Base-by-base conservation (phyloP, 805 yeast genomes). In the Kurtzmaniella fragi region DNA sequence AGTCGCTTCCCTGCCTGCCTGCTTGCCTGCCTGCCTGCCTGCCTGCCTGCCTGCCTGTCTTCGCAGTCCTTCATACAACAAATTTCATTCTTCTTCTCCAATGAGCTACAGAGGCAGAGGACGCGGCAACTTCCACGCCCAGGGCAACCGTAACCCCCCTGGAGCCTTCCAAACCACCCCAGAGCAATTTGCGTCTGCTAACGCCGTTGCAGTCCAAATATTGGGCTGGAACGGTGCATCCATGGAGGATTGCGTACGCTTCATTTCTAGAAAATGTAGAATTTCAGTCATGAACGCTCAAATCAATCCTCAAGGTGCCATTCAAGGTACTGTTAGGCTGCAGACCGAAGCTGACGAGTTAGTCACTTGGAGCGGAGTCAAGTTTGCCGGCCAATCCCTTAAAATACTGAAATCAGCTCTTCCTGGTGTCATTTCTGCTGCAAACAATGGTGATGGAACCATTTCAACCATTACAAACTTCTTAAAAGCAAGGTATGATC, bases 171-270 rank as follows among this genome's bases (percentile, higher is more conserved):
- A 47, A 26, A 58, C 53, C 41, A 56, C 49, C 35, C 49, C 51
- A 34, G 55, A 55, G 38, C 56, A 57, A 35, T 61, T 53, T 45
- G 58, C 52, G 39, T 44, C 56, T 9, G 57, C 54, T 14, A 67
- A 63, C 45, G 44, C 62, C 27, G 67, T 77, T 4, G 66, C 73
- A 3, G 72, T 88, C 9, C 87, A 84, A 46, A 71, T 88, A 9
- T 63, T 71, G 29, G 87, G 89, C 33, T 89, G 96, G 96, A 80
- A 83, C 43, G 85, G 87, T 43, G 95, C 89, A 1, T 57, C 83
- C 2, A 70, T 72, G 43, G 79, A 73, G 14, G 95, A 88, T 42
- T 67, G 88, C 42, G 68, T 84, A 8, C 66, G 70, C 29, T 90
- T 89, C 57, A 59, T 89, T 12, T 74, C 80, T 36, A 71, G 95